Base-by-base conservation (phyloP, 2,329 filamentous ascomycete genomes). In the Alternaria brassicicola region DNA sequence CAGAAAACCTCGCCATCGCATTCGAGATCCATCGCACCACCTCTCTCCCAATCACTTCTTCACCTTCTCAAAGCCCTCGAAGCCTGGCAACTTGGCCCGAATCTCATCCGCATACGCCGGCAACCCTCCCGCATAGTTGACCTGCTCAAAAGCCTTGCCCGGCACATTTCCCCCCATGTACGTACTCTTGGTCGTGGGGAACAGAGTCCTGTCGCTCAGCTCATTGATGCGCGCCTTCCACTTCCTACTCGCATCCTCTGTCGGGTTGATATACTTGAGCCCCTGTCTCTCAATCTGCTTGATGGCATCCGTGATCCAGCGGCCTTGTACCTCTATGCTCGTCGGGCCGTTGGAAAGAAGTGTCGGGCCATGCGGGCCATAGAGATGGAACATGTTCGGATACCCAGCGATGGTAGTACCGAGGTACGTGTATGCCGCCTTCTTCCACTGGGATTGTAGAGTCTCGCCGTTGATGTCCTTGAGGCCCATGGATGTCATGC, bases 311-410 rank as follows among this genome's bases (percentile, higher is more conserved):
- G 75, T 68, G 45, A 79, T 72, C 61, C 72, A 79, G 41, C 77
- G 72, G 15, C 70, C 73, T 58, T 80, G 78, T 25, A 70, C 62
- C 56, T 80, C 75, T 31, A 78, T 49, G 57, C 69, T 77, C 15
- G 67, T 70, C 1, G 78, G 77, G 2, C 77, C 78, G 52, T 79
- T 80, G 53, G 68, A 70, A 64, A 79, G 74, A 8, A 25, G 23
- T 13, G 55, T 63, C 10, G 63, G 63, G 12, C 31, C 63, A 28
- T 65, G 63, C 1, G 63, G 63, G 8, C 43, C 48, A 46, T 64
- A 64, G 1, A 60, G 19, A 33, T 56, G 25, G 25, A 64, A 62
- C 42, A 61, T 53, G 38, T 66, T 65, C 15, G 61, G 63, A 25
- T 53, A 57, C 10, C 43, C 47, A 6, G 50, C 43, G 15, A 55